A percentile compares a stretch with the other conserved stretches of the same genome.
Conservation (phyloP, 257 asterid species). For the Nicotiana sylvestris region DNA sequence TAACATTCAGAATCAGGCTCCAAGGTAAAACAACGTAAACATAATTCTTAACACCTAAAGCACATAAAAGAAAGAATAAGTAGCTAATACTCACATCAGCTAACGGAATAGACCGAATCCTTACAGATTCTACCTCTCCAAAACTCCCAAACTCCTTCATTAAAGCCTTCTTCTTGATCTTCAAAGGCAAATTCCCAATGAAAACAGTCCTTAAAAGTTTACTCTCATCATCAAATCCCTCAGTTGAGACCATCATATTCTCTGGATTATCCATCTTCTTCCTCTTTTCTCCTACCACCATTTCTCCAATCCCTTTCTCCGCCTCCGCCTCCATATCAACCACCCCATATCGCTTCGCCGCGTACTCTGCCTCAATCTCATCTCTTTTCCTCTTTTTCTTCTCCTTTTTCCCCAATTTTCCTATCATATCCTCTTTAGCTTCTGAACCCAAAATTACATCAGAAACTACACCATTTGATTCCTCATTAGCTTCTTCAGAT, state of each 20-base stretch:
- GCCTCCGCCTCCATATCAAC: constrained; percentile 25
- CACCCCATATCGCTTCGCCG: constrained; percentile 56
- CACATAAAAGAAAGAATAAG: neutral
- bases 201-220: constrained; percentile 89
- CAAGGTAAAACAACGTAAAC: neutral
- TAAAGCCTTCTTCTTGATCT: constrained; percentile 71
- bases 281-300: constrained; percentile 74
- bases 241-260: constrained; percentile 65
- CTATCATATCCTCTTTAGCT: neutral
- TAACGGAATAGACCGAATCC: constrained; percentile 89
- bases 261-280: constrained; percentile 76
- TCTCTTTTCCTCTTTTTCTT: constrained; percentile 91
- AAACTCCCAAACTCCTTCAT: constrained; percentile 67
- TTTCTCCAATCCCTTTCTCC: constrained; percentile 22
- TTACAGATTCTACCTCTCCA: constrained; percentile 86
- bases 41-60: neutral
- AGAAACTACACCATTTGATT: constrained; percentile 15
- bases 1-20: neutral
- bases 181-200: constrained; percentile 84
- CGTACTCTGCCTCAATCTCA: constrained; percentile 85
- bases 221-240: constrained; percentile 88
- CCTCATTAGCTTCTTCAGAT: neutral
- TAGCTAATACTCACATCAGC: constrained; percentile 58
- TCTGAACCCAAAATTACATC: neutral
- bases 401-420: constrained; percentile 21